phyloP scores from a whole-genome alignment of 2,329 filamentous ascomycete genomes.

The Colletotrichum melonis region DNA sequence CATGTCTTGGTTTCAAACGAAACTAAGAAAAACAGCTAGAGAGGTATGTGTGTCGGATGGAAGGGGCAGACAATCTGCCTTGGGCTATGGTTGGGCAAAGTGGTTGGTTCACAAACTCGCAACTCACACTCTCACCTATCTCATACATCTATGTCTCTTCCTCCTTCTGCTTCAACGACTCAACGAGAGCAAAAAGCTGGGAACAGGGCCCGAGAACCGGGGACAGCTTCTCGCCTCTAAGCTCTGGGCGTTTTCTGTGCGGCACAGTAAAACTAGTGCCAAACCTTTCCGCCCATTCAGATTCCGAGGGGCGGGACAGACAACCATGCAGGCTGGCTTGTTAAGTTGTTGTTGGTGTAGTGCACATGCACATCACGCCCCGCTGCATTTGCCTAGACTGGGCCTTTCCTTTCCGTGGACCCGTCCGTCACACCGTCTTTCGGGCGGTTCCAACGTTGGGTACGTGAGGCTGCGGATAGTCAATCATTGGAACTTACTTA shows the following conservation, averaged over 20 bases:
- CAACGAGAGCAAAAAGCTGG: neutral
- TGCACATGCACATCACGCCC: neutral
- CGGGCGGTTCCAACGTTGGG: neutral
- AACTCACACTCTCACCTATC: no score
- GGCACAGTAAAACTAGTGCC: neutral
- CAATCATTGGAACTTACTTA: neutral
- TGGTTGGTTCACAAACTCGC: neutral
- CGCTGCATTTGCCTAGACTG: neutral
- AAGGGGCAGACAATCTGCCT: neutral
- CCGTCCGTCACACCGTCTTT: constrained; percentile 18
- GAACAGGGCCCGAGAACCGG: constrained; percentile 10
- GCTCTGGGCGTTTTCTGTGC: neutral
- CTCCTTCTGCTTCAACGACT: neutral
- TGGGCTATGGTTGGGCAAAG: neutral
- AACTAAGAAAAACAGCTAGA: neutral
- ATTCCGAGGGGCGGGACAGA: neutral
- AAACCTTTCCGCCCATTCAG: neutral
- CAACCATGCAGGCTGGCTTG: neutral
- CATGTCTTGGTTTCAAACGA: constrained; percentile 5
- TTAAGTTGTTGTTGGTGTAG: neutral
- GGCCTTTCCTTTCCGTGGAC: neutral
- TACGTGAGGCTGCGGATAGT: neutral
- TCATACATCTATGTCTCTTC: neutral
- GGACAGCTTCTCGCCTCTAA: neutral
- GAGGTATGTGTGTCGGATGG: neutral